Base-by-base conservation (phyloP, 106 monocot species). In the Iris macrosiphon region DNA sequence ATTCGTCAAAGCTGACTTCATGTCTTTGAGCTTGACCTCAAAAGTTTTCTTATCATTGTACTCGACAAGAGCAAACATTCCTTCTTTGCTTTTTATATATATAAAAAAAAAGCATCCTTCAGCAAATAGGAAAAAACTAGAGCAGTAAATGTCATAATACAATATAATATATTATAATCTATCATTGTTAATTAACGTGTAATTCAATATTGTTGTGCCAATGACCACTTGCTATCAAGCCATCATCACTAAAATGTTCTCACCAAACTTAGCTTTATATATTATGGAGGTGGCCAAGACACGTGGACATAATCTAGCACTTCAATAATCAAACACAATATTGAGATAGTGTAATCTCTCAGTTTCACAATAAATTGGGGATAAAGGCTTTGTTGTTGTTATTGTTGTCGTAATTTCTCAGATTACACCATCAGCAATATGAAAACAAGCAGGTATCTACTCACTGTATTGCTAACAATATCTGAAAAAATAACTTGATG, bases 31-130 rank as follows among this genome's bases (percentile, higher is more conserved):
- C 63, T 72, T 82, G 35, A 87, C 82, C 31, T 87, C 87, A 62
- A 79, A 87, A 34, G 75, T 78, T 65, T 82, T 87, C 72, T 81
- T 87, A 40, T 74, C 74, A 54, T 82, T 82, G 75, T 87, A 87
- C 56, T 78, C 75, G 38, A 87, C 87, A 54, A 87, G 81, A 27
- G 64, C 41, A 3, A 45, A 26, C 28, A 87, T 20, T 16, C 87
- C 87, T 75, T 87, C 87, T 52, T 87, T 87, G 53, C 78, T 87
- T 53, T 42, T 39, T n/a, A n/a, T n/a, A n/a, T n/a, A n/a, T n/a
- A n/a, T n/a, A n/a, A 37, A 46, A 13, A 22, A 46, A 57, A 49
- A 37, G 18, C 10, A 32, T n/a, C 14, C n/a, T n/a, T n/a, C n/a
- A n/a, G n/a, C 13, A 4, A 47, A 31, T 47, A 46, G 5, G 14